Evolutionary conservation across 257 asterid species (phyloP), one percentile per base, ranked within the genome.

Genomic region (Avicennia marina): DNA sequence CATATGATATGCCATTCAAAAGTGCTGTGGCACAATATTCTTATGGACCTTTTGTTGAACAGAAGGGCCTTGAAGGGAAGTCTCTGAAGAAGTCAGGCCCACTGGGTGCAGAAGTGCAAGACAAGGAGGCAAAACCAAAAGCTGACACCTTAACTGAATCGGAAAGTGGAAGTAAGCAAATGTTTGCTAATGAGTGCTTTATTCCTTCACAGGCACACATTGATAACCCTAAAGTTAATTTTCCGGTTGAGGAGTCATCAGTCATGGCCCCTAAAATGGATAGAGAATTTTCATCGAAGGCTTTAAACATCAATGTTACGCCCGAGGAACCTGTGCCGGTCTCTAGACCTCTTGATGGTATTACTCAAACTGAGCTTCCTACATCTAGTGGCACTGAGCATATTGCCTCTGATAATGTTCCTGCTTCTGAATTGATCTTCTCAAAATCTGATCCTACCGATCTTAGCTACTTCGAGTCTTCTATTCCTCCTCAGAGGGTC

Each of bases 401-500:
- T 64, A 25, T 44, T 66, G 58, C 54, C 22, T 63, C 72, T 65
- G 71, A 63, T 53, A 64, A 58, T 62, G 73, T 67, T 65, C 65
- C 68, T 47, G 71, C 43, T 58, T 73, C 75, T 8, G 90, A 82
- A 59, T 65, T 78, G 60, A 33, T 68, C 58, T 73, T 51, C 52
- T 79, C 81, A 29, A 84, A 63, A 34, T 64, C 76, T 78, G 78
- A 71, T 69, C 76, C 81, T 32, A 40, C 70, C 62, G 86, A 77
- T 67, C 67, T 70, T 67, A 76, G 78, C 77, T 72, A 74, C 72
- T 60, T 49, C 51, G 94, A 87, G 74, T 62, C 87, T 54, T 64
- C 81, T 26, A 43, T 69, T 51, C 75, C 77, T 59, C 72, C 85
- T 34, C 91, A 78, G 68, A 80, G 98, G 72, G 75, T 65, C 63